Evolutionary conservation across 1,284 basidiomycete genomes (phyloP).

Genomic region (Cryptococcus sp.): DNA sequence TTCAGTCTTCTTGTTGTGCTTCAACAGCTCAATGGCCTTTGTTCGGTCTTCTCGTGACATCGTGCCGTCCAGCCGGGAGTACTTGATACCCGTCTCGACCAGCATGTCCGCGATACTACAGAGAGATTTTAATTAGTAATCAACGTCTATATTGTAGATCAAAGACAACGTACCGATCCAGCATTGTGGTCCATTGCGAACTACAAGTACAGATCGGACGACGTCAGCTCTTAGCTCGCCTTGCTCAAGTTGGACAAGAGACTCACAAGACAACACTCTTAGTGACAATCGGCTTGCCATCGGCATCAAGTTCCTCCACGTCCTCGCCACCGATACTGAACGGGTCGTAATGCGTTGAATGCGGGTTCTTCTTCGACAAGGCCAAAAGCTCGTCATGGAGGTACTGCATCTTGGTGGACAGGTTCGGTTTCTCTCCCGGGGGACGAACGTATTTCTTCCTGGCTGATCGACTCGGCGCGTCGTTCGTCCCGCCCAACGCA

Average conservation of each 20-base stretch:
- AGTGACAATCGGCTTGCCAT: conserved; percentile 55
- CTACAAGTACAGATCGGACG: conserved; percentile 16
- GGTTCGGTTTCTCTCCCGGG: conserved; percentile 69
- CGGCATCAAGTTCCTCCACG: conserved; percentile 66
- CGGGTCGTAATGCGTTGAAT: conserved; percentile 79
- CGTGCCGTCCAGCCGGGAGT: conserved; percentile 89
- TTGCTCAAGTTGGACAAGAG: background rate
- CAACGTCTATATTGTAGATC: conserved; percentile 1
- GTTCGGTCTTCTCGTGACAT: conserved; percentile 94
- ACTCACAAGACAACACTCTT: conserved; percentile 93
- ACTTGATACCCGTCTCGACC: conserved; percentile 74
- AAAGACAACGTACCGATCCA: conserved; percentile 70
- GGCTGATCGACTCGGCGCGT: conserved; percentile 24
- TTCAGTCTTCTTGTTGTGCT: conserved; percentile 78
- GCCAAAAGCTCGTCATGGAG: conserved; percentile 72
- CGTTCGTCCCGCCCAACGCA: conserved; percentile 11
- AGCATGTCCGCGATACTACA: conserved; percentile 82
- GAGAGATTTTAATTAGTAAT: conserved; percentile 15
- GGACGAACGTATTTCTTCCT: conserved; percentile 69
- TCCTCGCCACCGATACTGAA: conserved; percentile 61
- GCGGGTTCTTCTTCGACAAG: conserved; percentile 74
- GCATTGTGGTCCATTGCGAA: conserved; percentile 95
- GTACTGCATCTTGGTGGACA: conserved; percentile 82
- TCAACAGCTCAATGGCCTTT: conserved; percentile 84
- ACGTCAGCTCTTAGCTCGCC: background rate